A percentile compares a stretch with the other conserved stretches of the same genome.
Conservation (phyloP, 192 early-diverging fungal genomes). For the Backusella luteola region DNA sequence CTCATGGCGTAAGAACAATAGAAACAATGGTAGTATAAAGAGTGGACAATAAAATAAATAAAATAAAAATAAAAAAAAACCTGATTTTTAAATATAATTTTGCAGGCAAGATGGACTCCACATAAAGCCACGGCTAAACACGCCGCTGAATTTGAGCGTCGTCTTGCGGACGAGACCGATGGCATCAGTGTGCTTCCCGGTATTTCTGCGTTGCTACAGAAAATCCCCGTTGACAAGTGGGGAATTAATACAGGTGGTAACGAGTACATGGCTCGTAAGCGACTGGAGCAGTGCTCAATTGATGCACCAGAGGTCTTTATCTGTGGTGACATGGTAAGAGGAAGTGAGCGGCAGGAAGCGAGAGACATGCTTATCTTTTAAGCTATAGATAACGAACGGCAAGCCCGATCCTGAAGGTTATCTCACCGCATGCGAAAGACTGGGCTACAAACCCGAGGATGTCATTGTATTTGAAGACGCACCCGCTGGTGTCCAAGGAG, state of each 20-base stretch:
- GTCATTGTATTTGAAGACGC: slow-evolving; percentile 58
- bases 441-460: slow-evolving; percentile 37
- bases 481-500: slow-evolving; percentile 46
- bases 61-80: not conserved
- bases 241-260: slow-evolving; percentile 46
- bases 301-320: slow-evolving; percentile 33
- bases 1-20: slow-evolving; percentile 49
- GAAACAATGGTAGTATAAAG: slow-evolving; percentile 40
- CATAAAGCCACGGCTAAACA: slow-evolving; percentile 21
- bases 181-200: slow-evolving; percentile 51
- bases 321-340: slow-evolving; percentile 4
- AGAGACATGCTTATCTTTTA: too few species aligned
- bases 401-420: slow-evolving; percentile 35
- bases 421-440: slow-evolving; percentile 31
- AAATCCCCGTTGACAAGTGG: slow-evolving; percentile 31
- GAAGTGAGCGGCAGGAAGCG: not conserved
- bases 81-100: not conserved
- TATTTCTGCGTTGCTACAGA: slow-evolving; percentile 29
- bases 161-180: slow-evolving; percentile 31
- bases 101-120: slow-evolving; percentile 38
- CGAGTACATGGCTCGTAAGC: slow-evolving; percentile 38
- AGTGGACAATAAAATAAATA: not conserved
- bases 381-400: slow-evolving; percentile 11
- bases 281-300: slow-evolving; percentile 43
- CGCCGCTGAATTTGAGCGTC: slow-evolving; percentile 20